Evolutionary conservation across 2,329 filamentous ascomycete species (phyloP).

Genomic region (Pseudogymnoascus sp.): DNA sequence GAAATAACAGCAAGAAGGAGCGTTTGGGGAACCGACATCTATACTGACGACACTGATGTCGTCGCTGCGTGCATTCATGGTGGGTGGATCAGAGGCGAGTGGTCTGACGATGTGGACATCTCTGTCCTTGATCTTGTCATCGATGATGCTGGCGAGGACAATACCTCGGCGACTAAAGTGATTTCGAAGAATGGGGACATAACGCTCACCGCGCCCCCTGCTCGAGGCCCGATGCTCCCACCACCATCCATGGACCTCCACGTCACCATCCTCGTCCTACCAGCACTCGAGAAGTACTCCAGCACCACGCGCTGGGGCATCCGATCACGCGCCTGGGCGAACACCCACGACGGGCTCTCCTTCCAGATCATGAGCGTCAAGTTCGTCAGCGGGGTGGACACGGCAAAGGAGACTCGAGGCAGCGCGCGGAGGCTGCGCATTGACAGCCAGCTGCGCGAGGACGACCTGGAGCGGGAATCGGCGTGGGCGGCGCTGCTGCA

Average conservation of each 20-base stretch:
- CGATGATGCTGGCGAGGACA: conserved; percentile 27
- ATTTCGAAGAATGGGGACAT: conserved; percentile 32
- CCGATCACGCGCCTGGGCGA: conserved; percentile 71
- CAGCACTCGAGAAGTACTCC: conserved; percentile 68
- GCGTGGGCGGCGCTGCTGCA: background rate
- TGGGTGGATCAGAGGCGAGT: conserved; percentile 86
- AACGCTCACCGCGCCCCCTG: conserved; percentile 46
- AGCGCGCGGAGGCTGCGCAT: conserved; percentile 30
- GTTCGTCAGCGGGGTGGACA: conserved; percentile 73
- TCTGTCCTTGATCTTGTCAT: conserved; percentile 54
- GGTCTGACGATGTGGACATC: conserved; percentile 69
- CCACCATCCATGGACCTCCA: conserved; percentile 71
- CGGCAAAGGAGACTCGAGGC: conserved; percentile 36
- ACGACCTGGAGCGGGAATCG: conserved; percentile 16
- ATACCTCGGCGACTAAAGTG: conserved; percentile 20
- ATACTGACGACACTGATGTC: conserved; percentile 92
- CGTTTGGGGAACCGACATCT: conserved; percentile 89
- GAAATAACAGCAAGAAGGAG: conserved; percentile 76
- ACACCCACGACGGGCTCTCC: conserved; percentile 55
- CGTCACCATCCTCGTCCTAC: conserved; percentile 78
- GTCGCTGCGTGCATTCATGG: conserved; percentile 88
- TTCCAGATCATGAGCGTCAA: conserved; percentile 76
- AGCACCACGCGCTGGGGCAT: conserved; percentile 73
- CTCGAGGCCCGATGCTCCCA: conserved; percentile 54
- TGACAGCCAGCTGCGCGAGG: conserved; percentile 16